These are phyloP conservation scores for Suillus subaureus DNA, from an alignment of 768 basidiomycete genomes.

Conservation along the genomic window DNA sequence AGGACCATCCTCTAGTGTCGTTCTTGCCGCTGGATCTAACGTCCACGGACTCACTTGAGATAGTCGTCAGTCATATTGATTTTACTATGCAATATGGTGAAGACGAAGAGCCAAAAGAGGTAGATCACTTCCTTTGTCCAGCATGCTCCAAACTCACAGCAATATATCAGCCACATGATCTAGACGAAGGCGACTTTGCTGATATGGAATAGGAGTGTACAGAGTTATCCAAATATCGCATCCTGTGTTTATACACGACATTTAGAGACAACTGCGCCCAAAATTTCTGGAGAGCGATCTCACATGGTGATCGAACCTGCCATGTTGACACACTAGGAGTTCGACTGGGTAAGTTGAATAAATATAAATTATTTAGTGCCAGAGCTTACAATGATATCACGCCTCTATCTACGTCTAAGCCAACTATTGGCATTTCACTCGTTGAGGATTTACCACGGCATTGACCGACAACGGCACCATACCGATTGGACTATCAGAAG, in stretches of 20 bases:
- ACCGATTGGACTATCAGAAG: background rate
- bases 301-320: background rate
- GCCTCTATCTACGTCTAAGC: background rate
- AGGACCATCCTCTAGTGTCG: constrained; percentile 96
- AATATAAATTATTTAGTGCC: background rate
- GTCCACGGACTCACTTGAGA: constrained; percentile 85
- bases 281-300: background rate
- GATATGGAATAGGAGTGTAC: constrained; percentile 55
- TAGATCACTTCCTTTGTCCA: constrained; percentile 32
- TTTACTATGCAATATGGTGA: constrained; percentile 99
- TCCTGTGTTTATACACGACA: background rate
- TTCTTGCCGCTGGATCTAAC: constrained; percentile 95
- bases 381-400: background rate
- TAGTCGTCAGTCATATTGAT: constrained; percentile 93
- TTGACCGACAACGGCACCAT: background rate
- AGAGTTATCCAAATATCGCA: too few relatives aligned
- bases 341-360: background rate
- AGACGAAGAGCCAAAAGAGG: constrained; percentile 96
- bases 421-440: background rate
- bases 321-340: background rate
- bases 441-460: background rate
- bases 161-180: constrained; percentile 73
- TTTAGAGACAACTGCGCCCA: background rate
- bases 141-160: constrained; percentile 15
- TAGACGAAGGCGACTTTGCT: constrained; percentile 91